Evolutionary conservation across 2,329 filamentous ascomycete genomes (phyloP).

Genomic region (Sordariomycetes sp.): DNA sequence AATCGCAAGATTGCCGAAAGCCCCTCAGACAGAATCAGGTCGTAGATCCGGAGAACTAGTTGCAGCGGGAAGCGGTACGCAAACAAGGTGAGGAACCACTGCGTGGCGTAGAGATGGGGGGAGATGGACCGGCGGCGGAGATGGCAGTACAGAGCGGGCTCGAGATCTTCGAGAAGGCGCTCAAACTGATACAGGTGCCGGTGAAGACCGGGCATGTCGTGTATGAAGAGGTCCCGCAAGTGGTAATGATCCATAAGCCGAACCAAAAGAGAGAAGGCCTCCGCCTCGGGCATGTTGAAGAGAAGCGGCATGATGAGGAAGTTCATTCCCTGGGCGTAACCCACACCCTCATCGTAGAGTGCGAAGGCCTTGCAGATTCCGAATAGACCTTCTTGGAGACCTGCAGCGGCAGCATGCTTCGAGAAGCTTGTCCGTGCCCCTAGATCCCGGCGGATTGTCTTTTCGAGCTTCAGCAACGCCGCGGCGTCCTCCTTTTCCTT

Average conservation of each 20-base stretch:
- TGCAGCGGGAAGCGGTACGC: conserved; percentile 95
- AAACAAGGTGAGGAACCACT: conserved; percentile 98
- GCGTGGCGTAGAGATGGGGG: conserved; percentile 88
- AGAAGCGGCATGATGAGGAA: conserved; percentile 93
- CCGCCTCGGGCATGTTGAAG: conserved; percentile 97
- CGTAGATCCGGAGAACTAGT: conserved; percentile 90
- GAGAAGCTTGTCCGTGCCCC: conserved; percentile 92
- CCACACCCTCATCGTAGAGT: conserved; percentile 84
- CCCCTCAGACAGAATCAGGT: conserved; percentile 86
- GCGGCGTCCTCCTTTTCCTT: conserved; percentile 66
- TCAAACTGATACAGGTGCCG: conserved; percentile 92
- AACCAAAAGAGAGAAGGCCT: conserved; percentile 88
- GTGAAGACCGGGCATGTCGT: conserved; percentile 94
- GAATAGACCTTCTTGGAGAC: conserved; percentile 86
- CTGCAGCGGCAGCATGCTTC: conserved; percentile 83
- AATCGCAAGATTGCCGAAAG: conserved; percentile 90
- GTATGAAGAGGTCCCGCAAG: conserved; percentile 80
- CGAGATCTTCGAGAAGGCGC: conserved; percentile 80
- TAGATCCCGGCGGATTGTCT: conserved; percentile 78
- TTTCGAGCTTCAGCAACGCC: conserved; percentile 72
- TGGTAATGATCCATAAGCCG: conserved; percentile 95
- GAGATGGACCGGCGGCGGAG: conserved; percentile 77
- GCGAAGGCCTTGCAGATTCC: conserved; percentile 97
- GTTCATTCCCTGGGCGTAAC: conserved; percentile 98
- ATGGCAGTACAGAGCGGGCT: conserved; percentile 91